Conservation (phyloP, 2,329 filamentous ascomycete genomes). For the Sarocladium brachiariae region DNA sequence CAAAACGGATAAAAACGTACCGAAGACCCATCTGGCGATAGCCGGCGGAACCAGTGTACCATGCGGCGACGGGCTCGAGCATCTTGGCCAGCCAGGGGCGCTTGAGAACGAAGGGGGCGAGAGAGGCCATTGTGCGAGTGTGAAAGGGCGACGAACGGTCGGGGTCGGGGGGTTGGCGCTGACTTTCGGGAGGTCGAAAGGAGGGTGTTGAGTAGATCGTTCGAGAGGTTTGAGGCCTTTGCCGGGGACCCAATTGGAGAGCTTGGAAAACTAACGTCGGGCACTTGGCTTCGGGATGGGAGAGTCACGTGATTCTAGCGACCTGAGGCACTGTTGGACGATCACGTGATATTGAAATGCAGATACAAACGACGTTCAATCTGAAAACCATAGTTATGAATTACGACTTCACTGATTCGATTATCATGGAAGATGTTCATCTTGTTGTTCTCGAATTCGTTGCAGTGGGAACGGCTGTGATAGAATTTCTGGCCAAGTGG, state of each 20-base stretch:
- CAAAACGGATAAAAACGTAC: conserved; percentile 42
- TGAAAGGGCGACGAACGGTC: conserved; percentile 21
- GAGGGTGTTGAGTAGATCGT: conserved; percentile 8
- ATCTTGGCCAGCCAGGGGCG: conserved; percentile 75
- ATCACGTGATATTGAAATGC: too few species aligned
- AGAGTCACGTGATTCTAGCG: not conserved
- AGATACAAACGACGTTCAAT: too few species aligned
- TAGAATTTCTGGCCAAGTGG: conserved; percentile 5
- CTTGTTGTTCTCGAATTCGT: not conserved
- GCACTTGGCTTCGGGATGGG: not conserved
- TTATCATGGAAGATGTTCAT: too few species aligned
- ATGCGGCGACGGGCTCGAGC: conserved; percentile 75
- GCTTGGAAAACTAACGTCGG: conserved; percentile 6
- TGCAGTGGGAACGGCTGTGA: too few species aligned
- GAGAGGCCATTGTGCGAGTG: conserved; percentile 56
- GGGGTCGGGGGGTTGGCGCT: conserved; percentile 12
- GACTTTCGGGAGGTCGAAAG: conserved; percentile 14
- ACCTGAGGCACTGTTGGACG: conserved; percentile 1
- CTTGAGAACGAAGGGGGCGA: conserved; percentile 69
- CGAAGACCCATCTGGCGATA: conserved; percentile 89
- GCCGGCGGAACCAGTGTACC: conserved; percentile 84
- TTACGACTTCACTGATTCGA: too few species aligned
- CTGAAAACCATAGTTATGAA: too few species aligned
- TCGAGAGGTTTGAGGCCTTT: conserved; percentile 8
- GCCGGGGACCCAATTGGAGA: conserved; percentile 8